These are phyloP conservation scores for Raddia guianensis DNA, from an alignment of 176 grass and related monocot species.

Conservation along the genomic window DNA sequence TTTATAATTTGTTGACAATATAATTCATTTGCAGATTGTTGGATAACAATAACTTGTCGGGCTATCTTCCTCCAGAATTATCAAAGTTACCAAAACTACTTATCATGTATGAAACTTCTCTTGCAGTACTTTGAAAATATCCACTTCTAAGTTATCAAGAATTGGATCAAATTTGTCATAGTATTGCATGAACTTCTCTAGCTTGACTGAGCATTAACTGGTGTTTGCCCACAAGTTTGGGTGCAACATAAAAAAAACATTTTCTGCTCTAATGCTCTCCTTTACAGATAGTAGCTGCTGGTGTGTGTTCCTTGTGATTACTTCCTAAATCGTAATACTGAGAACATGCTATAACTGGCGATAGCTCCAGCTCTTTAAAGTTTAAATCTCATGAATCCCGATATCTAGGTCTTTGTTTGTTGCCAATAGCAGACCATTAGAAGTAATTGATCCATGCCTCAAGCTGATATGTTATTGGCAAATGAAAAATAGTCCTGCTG, in stretches of 20 bases:
- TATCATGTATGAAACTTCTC: slow-evolving; percentile 61
- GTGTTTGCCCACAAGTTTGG: slow-evolving; percentile 8
- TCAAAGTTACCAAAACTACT: slow-evolving; percentile 55
- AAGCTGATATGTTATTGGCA: slow-evolving; percentile 1
- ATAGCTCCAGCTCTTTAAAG: neutral
- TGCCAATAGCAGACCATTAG: neutral
- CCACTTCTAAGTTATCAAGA: slow-evolving; percentile 12
- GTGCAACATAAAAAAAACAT: neutral
- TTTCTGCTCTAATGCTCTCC: neutral
- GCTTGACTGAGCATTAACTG: slow-evolving; percentile 24
- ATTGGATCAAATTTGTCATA: neutral
- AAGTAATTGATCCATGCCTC: slow-evolving; percentile 4
- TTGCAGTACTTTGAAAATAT: slow-evolving; percentile 23
- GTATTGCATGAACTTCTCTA: neutral
- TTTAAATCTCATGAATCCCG: slow-evolving; percentile 9
- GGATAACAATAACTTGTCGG: slow-evolving; percentile 81
- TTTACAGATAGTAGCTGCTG: slow-evolving; percentile 26
- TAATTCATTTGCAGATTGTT: slow-evolving; percentile 60
- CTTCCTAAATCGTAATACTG: slow-evolving; percentile 3
- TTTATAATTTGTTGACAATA: slow-evolving; percentile 36
- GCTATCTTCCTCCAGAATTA: slow-evolving; percentile 60
- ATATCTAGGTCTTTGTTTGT: neutral
- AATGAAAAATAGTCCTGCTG: neutral
- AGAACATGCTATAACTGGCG: neutral
- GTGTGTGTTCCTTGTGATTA: neutral